Evolutionary conservation across 2,329 filamentous ascomycete species (phyloP).

Genomic region (Aureobasidium sp.): DNA sequence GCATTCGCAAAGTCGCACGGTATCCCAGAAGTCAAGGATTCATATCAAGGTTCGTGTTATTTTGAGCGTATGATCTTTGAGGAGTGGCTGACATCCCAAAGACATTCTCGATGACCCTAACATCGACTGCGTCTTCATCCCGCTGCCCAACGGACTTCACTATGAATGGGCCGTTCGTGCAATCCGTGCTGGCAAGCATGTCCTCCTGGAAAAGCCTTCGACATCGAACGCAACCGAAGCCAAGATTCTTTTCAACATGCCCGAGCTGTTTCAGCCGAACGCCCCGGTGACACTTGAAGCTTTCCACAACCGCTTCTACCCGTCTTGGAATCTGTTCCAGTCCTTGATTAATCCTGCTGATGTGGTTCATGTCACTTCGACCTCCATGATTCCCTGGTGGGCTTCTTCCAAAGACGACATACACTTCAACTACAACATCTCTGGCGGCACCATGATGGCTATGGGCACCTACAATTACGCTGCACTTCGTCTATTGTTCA

Average conservation of each 20-base stretch:
- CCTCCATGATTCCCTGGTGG: neutral
- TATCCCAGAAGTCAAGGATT: constrained; percentile 19
- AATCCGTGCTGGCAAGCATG: constrained; percentile 44
- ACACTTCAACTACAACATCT: constrained; percentile 33
- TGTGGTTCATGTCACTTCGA: neutral
- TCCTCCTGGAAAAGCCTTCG: constrained; percentile 47
- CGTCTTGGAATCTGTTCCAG: constrained; percentile 32
- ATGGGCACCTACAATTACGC: neutral
- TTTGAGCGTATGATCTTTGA: too few species aligned
- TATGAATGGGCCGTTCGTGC: constrained; percentile 44
- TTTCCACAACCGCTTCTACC: constrained; percentile 40
- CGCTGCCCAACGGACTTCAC: constrained; percentile 36
- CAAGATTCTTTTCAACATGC: constrained; percentile 26
- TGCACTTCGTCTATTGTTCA: neutral
- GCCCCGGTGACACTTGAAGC: constrained; percentile 48
- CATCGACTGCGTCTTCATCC: constrained; percentile 46
- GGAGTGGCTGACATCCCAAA: neutral
- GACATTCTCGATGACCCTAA: constrained; percentile 33
- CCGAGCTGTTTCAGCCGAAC: constrained; percentile 19
- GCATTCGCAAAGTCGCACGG: neutral
- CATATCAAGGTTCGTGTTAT: constrained; percentile 20
- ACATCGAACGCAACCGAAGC: constrained; percentile 43
- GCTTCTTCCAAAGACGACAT: constrained; percentile 28
- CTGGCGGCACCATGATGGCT: constrained; percentile 34
- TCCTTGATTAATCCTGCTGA: constrained; percentile 27